phyloP scores from a whole-genome alignment of 2,329 filamentous ascomycete species.

The Claviceps africana region DNA sequence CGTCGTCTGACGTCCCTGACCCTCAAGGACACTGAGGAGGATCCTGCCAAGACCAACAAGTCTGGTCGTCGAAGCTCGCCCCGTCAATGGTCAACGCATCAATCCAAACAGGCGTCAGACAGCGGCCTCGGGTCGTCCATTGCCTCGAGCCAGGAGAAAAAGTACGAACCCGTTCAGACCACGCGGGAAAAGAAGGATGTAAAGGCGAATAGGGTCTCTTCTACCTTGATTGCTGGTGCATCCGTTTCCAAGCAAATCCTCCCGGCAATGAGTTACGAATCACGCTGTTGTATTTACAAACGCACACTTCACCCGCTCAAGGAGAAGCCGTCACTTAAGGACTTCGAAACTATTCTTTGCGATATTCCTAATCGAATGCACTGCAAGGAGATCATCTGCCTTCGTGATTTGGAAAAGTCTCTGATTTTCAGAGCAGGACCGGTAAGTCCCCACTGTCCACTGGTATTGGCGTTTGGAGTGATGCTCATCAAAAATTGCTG shows the following conservation, averaged over 20 bases:
- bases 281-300: constrained; percentile 65
- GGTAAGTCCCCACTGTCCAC: constrained; percentile 50
- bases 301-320: constrained; percentile 68
- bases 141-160: constrained; percentile 43
- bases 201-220: constrained; percentile 24
- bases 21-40: constrained; percentile 50
- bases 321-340: constrained; percentile 55
- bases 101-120: constrained; percentile 59
- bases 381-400: constrained; percentile 74
- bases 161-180: constrained; percentile 27
- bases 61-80: constrained; percentile 37
- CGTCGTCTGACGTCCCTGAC: constrained; percentile 54
- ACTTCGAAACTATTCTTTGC: constrained; percentile 67
- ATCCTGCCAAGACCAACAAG: constrained; percentile 39
- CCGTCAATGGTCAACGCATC: constrained; percentile 40
- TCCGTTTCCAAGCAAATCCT: constrained; percentile 34
- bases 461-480: constrained; percentile 41
- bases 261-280: constrained; percentile 51
- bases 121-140: constrained; percentile 81
- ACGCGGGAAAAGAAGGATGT: constrained; percentile 13
- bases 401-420: constrained; percentile 89
- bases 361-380: constrained; percentile 68
- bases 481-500: constrained; percentile 57
- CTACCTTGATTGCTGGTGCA: constrained; percentile 47
- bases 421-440: constrained; percentile 82